Evolutionary conservation across 1,284 basidiomycete genomes (phyloP).

Genomic region (Mycosarcoma mackinlayi): DNA sequence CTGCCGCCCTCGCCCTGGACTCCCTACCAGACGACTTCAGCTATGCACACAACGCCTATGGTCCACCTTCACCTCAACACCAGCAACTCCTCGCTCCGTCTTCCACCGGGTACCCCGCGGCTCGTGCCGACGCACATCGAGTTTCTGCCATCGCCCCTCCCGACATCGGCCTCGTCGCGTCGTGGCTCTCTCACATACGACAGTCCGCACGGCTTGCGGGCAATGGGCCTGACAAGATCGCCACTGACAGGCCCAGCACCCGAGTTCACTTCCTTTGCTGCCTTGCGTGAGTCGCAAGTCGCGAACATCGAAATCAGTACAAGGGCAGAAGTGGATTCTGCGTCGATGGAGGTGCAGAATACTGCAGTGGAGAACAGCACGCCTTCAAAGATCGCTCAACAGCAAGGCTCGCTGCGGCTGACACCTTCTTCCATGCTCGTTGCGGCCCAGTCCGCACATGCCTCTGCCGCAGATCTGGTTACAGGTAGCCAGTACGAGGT

Average conservation of each 20-base stretch:
- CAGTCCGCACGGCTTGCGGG: constrained; percentile 28
- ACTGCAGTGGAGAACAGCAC: neutral
- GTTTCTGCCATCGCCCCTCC: constrained; percentile 56
- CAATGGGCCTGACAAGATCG: constrained; percentile 13
- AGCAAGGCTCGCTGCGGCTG: constrained; percentile 13
- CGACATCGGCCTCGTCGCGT: constrained; percentile 31
- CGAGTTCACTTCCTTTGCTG: constrained; percentile 24
- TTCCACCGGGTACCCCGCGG: constrained; percentile 53
- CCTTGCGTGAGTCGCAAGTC: constrained; percentile 9
- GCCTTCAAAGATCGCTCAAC: neutral
- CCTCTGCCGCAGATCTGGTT: neutral
- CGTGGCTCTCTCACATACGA: constrained; percentile 42
- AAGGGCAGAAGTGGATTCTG: neutral
- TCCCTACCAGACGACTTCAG: constrained; percentile 26
- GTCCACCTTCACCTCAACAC: constrained; percentile 47
- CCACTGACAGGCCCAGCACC: constrained; percentile 21
- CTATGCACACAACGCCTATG: constrained; percentile 20
- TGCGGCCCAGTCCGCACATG: constrained; percentile 5
- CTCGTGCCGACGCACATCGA: constrained; percentile 53
- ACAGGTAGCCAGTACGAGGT: neutral
- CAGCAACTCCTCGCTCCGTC: constrained; percentile 32
- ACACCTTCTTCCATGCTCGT: constrained; percentile 39
- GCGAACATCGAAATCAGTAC: neutral
- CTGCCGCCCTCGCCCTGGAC: constrained; percentile 62
- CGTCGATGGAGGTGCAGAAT: neutral